Conservation (phyloP, 805 yeast genomes). For the Kuraishia piskuri region DNA sequence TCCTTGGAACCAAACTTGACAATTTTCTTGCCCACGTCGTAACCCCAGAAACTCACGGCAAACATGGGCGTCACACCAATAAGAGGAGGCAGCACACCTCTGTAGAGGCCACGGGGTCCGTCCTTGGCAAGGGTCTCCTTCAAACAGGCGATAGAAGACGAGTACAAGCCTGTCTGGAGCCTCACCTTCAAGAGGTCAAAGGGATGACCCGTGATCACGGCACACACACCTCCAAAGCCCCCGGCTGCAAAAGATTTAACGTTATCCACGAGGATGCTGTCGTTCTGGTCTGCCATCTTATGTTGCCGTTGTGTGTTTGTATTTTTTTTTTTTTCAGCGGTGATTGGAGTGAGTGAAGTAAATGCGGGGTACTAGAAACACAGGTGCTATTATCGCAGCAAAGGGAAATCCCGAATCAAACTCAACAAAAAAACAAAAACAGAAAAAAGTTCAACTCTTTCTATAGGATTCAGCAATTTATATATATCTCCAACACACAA, state of each 20-base stretch:
- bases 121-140: constrained; percentile 60
- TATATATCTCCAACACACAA: neutral
- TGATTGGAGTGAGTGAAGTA: neutral
- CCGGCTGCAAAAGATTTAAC: constrained; percentile 85
- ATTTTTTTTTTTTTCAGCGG: no score
- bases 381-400: neutral
- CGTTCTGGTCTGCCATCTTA: constrained; percentile 10
- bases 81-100: constrained; percentile 92
- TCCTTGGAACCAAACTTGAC: constrained; percentile 31
- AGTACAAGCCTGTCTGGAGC: constrained; percentile 71
- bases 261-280: constrained; percentile 56
- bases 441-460: no score
- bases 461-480: neutral
- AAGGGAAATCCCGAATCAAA: neutral
- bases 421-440: neutral
- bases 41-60: constrained; percentile 98
- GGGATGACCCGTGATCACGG: constrained; percentile 94
- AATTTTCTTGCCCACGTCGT: constrained; percentile 80
- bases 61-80: constrained; percentile 98
- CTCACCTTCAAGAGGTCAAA: constrained; percentile 90
- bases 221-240: constrained; percentile 95
- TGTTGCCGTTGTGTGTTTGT: no score
- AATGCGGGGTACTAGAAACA: neutral
- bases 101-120: constrained; percentile 75
- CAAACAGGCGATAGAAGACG: constrained; percentile 59